Percentiles rank a stretch among this genome's conserved stretches.
These are phyloP conservation scores for Beta lomatogona DNA, from an alignment of 179 eudicot genomes.

Conservation along the genomic window DNA sequence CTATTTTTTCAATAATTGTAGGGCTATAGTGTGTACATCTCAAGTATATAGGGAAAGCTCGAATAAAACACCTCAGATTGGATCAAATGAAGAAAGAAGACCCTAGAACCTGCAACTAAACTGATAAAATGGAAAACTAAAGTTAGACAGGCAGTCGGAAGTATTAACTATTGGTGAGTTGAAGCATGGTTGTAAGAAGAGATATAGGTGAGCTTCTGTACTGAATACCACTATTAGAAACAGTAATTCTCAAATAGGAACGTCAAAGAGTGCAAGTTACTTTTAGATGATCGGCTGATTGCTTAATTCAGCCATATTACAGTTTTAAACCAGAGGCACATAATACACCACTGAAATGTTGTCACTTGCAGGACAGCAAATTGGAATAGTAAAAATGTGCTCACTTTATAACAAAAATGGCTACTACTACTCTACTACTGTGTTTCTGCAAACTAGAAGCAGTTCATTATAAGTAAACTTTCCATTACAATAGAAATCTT, in stretches of 20 bases:
- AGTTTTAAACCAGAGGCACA: not conserved
- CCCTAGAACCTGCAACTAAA: too few species aligned
- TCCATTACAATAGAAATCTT: not conserved
- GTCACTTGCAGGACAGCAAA: not conserved
- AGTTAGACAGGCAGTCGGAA: too few species aligned
- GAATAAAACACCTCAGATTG: too few species aligned
- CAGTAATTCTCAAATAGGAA: not conserved
- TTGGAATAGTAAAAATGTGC: not conserved
- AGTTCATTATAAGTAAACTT: not conserved
- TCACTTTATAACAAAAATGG: not conserved
- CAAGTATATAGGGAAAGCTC: too few species aligned
- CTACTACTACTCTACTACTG: not conserved
- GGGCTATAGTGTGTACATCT: too few species aligned
- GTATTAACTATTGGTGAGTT: not conserved
- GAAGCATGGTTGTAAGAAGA: not conserved
- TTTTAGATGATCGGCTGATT: not conserved
- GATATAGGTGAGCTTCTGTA: conserved; percentile 4
- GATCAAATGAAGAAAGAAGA: too few species aligned
- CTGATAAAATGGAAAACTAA: too few species aligned
- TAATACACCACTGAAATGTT: not conserved
- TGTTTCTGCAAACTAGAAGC: too few species aligned
- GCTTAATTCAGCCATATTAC: not conserved
- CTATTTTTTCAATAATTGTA: too few species aligned
- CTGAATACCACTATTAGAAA: not conserved
- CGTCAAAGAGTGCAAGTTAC: not conserved